Evolutionary conservation across 78 protist species (phyloP), one percentile per base, ranked within the genome.

Genomic region (Polysphondylium violaceum): DNA sequence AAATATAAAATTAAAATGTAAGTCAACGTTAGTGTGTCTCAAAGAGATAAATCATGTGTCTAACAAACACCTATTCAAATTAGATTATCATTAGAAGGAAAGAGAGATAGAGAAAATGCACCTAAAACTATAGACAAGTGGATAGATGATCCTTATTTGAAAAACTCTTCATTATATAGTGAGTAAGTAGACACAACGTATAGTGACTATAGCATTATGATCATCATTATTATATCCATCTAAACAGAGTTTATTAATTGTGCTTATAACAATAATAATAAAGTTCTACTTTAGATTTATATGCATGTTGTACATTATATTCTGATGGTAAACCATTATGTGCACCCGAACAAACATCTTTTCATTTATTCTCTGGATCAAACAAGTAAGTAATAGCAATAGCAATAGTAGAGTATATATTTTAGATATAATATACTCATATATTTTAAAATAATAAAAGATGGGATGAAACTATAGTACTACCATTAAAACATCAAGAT

Each of bases 401-500:
- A 21, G 7, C 7, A 36, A 3, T 35, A 31, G 11, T 63, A 2
- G 1, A 0, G 17, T 36, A 35, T 65, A 40, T n/a, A 35, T 29
- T 23, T 65, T 19, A n/a, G n/a, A n/a, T 40, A 38, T 65, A 33
- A 35, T 17, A 56, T 17, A 56, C 9, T 56, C 7, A 56, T 17
- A 19, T 12, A 4, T 8, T 19, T 8, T 56, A 31, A 38, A 31
- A 38, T 47, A 74, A 47, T 41, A 38, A 72, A 25, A 89, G 55
- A 44, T 89, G 94, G 87, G 94, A 89, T 40, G 88, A 89, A 53
- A 41, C 51, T 27, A 31, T 92, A 1, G 38, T 35, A 33, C 36
- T 92, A 9, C 95, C 95, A 35, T 47, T 92, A 6, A 79, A 85
- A 56, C 89, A 92, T 65, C 74, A 73, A 56, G 95, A 92, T 68